Evolutionary conservation across 208 protist species (phyloP).

Genomic region (Leishmania martiniquensis): DNA sequence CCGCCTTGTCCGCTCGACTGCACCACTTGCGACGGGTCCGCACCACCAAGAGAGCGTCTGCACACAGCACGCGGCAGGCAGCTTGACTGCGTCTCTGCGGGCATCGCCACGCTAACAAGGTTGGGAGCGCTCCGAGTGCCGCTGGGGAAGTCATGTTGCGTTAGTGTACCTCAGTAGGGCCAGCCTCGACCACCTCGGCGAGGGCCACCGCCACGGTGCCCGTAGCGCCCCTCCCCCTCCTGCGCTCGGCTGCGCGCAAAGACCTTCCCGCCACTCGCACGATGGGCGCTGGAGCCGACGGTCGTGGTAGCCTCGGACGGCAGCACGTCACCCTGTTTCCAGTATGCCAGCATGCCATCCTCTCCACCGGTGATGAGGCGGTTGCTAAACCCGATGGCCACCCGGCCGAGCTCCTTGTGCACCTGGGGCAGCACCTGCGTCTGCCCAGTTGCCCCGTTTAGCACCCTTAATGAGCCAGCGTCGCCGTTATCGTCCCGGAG

Average conservation of each 20-base stretch:
- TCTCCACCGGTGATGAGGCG: constrained; percentile 84
- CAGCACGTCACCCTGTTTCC: constrained; percentile 37
- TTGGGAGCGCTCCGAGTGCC: neutral
- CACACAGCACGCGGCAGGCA: neutral
- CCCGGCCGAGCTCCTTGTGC: constrained; percentile 70
- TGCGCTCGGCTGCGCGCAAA: constrained; percentile 10
- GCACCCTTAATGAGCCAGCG: constrained; percentile 52
- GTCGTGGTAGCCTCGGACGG: constrained; percentile 28
- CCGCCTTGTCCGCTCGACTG: neutral
- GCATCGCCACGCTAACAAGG: neutral
- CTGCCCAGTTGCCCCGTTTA: constrained; percentile 40
- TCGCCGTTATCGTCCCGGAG: constrained; percentile 81
- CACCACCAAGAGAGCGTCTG: neutral
- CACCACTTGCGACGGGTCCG: neutral
- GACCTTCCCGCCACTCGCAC: constrained; percentile 25
- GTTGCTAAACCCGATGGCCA: constrained; percentile 68
- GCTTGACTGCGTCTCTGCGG: neutral
- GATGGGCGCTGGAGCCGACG: constrained; percentile 29
- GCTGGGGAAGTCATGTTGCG: neutral
- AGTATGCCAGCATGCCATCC: constrained; percentile 80
- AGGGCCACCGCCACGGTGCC: constrained; percentile 12
- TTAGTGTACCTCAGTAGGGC: constrained; percentile 26
- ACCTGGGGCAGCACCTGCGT: constrained; percentile 37
- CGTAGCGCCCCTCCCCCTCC: neutral
- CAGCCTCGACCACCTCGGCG: constrained; percentile 22